Base-by-base conservation (phyloP, 2,329 filamentous ascomycete genomes). In the Berkeleyomyces basicola region DNA sequence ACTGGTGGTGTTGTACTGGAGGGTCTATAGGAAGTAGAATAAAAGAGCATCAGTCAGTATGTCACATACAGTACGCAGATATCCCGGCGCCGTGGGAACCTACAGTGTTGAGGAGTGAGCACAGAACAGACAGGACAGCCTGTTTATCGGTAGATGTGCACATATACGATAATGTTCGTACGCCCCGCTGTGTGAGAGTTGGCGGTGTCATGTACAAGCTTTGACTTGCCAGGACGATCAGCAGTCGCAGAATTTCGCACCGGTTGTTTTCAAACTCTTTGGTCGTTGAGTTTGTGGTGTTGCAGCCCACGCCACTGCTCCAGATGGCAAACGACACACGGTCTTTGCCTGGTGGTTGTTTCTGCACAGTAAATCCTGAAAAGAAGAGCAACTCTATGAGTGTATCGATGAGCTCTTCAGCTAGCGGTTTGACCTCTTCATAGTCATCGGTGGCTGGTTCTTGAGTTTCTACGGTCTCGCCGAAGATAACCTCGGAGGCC, bases 281-380 rank as follows among this genome's bases (percentile, higher is more conserved):
- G 61, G 86, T 96, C 3, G 90, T 92, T 7, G 86, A 86, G 68
- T 95, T 84, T 4, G 90, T 83, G 14, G 87, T 88, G 72, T 96
- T 95, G 77, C 92, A 97, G 11, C 93, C 93, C 39, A 99, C 92
- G 58, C 93, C 93, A 70, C 89, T 97, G 75, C 96, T 90, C 93
- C 93, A 99, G 71, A 99, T 97, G 61, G 90, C 87, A 74, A 93
- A 96, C 6, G 86, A 87, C 63, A 96, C 87, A 72, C 93, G 95
- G 66, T 82, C 81, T 70, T 87, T 90, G 61, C 83, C 82, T 63
- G 84, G 79, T 11, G 83, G 79, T 49, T 87, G 81, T 64, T 79
- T 82, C 7, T 92, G 88, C 14, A 96, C 80, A 0, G 92, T 96
- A 69, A 99, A 87, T 62, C 90, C 88, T 7, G 87, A 85, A 72